Base-by-base conservation (phyloP, 1,284 basidiomycete genomes). In the Puccinia brachypodii region DNA sequence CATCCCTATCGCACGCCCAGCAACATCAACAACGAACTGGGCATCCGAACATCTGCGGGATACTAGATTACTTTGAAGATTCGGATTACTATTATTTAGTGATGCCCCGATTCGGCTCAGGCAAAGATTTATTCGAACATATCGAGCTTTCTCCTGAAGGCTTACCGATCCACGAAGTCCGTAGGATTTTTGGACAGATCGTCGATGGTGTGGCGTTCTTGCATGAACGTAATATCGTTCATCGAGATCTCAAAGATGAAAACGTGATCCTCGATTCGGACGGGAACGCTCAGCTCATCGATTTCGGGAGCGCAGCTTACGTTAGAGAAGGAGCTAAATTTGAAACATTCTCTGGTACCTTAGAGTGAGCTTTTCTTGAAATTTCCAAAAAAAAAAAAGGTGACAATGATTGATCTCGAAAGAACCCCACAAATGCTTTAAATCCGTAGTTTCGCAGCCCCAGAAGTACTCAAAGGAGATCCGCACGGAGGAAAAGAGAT, bases 181-280 rank as follows among this genome's bases (percentile, higher is more conserved):
- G 95, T 84, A 92, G 91, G 79, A 94, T 98, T 85, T 89, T 98
- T 14, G 94, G 95, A 22, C 96, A 99, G 87, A 92, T 99, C 47
- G 93, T 94, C 38, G 96, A 98, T 87, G 96, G 95, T 1, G 88
- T 98, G 82, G 90, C 89, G 81, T 99, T 98, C 88, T 88, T 99
- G 79, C 96, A 99, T 87, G 89, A 91, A 28, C 94, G 93, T 85
- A 94, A 94, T 81, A 98, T 89, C 91, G 96, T 99, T 8, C 96
- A 99, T 88, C 94, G 96, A 83, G 97, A 99, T 86, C 92, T 99
- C 87, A 99, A 99, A 88, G 96, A 99, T 85, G 96, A 99, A 87
- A 99, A 99, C 86, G 95, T 99, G 53, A 88, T 89, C 42, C 85
- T 90, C 33, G 88, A 88, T 82, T 86, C 87, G 1, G 71, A 85